These are phyloP conservation scores for Fusarium staphyleae DNA, from an alignment of 2,329 filamentous ascomycete species.

Conservation along the genomic window DNA sequence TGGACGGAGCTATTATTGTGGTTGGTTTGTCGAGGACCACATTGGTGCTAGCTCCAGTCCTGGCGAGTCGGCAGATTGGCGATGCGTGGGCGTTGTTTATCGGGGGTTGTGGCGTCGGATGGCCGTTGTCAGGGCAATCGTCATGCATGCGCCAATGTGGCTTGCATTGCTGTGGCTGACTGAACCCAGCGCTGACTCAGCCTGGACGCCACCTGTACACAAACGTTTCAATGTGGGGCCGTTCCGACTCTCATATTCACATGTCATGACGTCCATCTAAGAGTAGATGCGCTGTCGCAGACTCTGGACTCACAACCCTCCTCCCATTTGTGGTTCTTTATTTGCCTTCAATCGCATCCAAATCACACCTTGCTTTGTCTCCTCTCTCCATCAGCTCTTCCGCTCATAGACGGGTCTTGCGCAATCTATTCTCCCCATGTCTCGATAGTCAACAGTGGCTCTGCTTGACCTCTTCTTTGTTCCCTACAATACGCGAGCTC, in stretches of 20 bases:
- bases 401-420: slow-evolving; percentile 6
- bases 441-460: slow-evolving; percentile 31
- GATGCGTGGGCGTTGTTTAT: slow-evolving; percentile 41
- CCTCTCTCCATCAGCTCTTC: not conserved
- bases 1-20: slow-evolving; percentile 39
- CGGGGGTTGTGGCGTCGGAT: slow-evolving; percentile 3
- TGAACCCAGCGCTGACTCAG: slow-evolving; percentile 13
- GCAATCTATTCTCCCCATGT: slow-evolving; percentile 28
- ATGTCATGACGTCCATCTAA: slow-evolving; percentile 31
- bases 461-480: slow-evolving; percentile 18
- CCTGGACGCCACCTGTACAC: not conserved
- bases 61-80: slow-evolving; percentile 32
- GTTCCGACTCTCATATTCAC: slow-evolving; percentile 27
- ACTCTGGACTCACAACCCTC: slow-evolving; percentile 24
- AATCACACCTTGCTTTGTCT: not conserved
- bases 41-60: slow-evolving; percentile 34
- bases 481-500: slow-evolving; percentile 10
- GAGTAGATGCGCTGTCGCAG: slow-evolving; percentile 32
- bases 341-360: slow-evolving; percentile 4
- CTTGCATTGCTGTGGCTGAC: slow-evolving; percentile 4
- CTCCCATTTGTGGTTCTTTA: slow-evolving; percentile 12
- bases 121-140: slow-evolving; percentile 32
- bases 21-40: slow-evolving; percentile 31
- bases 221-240: slow-evolving; percentile 24
- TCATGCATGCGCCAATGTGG: slow-evolving; percentile 6